Percentiles rank a stretch among this genome's conserved stretches.
Conservation (phyloP, 257 asterid genomes). For the Cynanchum wilfordii region DNA sequence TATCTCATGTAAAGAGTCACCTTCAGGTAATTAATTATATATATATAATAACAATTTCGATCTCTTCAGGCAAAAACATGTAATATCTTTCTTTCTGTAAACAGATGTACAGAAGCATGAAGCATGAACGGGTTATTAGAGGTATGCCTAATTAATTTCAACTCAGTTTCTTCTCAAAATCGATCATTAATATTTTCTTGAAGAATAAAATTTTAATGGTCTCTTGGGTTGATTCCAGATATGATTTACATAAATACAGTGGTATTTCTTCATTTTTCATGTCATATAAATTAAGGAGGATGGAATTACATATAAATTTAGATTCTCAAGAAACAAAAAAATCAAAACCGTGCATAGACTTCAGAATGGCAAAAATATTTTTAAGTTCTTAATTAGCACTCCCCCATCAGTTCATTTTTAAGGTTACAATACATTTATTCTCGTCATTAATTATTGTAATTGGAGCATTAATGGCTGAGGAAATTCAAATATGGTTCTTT, state of each 20-base stretch:
- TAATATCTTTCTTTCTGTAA: constrained; percentile 16
- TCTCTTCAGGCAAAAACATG: no score
- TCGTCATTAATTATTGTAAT: background rate
- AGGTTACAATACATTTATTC: background rate
- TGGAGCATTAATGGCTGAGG: background rate
- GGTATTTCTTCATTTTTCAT: no score
- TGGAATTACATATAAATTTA: no score
- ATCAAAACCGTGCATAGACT: no score
- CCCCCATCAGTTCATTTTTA: background rate
- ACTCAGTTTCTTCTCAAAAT: background rate
- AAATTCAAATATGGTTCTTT: background rate
- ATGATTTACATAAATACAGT: no score
- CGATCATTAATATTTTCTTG: background rate
- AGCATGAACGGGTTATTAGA: constrained; percentile 51
- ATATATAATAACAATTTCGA: no score
- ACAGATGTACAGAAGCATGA: constrained; percentile 82
- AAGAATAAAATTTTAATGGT: background rate
- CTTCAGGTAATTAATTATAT: no score
- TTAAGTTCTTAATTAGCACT: no score
- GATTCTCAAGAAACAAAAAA: no score
- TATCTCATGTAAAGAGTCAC: constrained; percentile 80
- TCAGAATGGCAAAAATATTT: no score
- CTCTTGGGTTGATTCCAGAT: no score
- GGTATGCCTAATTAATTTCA: constrained; percentile 32
- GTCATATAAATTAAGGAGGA: no score